Evolutionary conservation across 2,329 filamentous ascomycete species (phyloP), one percentile per base, ranked within the genome.

Genomic region (Botrytis fabae): DNA sequence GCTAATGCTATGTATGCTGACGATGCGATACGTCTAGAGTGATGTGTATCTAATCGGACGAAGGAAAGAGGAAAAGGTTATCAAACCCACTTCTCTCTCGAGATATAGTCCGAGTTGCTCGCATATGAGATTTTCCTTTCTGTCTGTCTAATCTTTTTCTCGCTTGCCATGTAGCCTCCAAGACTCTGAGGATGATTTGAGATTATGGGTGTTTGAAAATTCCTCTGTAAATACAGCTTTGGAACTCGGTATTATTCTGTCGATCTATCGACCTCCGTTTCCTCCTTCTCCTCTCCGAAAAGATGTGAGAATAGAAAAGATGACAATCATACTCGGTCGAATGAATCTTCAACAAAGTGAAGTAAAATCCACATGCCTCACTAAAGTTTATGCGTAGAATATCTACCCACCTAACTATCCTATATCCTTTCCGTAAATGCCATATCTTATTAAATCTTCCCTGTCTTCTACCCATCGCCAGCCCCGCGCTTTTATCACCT

Each of bases 181-280:
- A 46, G 44, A 46, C 7, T 22, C 0, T 4, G 0, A 2, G 1
- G 2, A 46, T 51, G 46, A 25, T 51, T 25, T 25, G 46, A 25
- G 10, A 25, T 0, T 48, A n/a, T n/a, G n/a, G 1, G 46, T 0
- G 4, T 25, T 25, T 12, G 32, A 32, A 9, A 25, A 20, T 0
- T 10, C 12, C 25, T 12, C 9, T 25, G 10, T 1, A 5, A 4
- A 25, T 12, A 25, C 1, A 1, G 10, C 1, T 25, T 51, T 7
- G 25, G 18, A 4, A 51, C 22, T 20, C 22, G 7, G 22, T 48
- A 9, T 22, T 5, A 2, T 5, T 51, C 3, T 1, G 5, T 51
- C 22, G 25, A 42, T 42, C 40, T 12, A 12, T 42, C 40, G 4
- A 42, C 16, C 10, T 42, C 14, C 4, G 14, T 51, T 8, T 51